These are phyloP conservation scores for Trypanosoma brucei DNA, from an alignment of 208 protist genomes.

Conservation along the genomic window DNA sequence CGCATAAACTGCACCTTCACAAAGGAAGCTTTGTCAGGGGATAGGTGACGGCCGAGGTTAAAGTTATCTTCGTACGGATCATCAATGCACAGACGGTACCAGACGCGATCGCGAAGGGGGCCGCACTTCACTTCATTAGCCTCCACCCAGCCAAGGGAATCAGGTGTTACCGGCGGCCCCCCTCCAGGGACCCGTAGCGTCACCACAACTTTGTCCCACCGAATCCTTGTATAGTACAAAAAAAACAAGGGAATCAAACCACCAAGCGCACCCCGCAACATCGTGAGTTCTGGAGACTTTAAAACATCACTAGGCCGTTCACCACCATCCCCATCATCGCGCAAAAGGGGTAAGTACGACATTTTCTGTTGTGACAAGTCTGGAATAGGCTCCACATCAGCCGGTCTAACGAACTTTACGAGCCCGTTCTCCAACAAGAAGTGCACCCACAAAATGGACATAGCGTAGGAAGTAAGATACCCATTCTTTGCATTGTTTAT, in stretches of 20 bases:
- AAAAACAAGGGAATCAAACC: conserved; percentile 16
- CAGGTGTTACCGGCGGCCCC: not conserved
- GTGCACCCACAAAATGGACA: conserved; percentile 72
- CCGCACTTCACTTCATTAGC: conserved; percentile 21
- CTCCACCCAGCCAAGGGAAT: conserved; percentile 33
- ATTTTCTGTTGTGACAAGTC: conserved; percentile 20
- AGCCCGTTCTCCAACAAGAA: conserved; percentile 43
- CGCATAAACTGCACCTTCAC: conserved; percentile 55
- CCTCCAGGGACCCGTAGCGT: conserved; percentile 7
- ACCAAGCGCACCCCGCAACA: not conserved
- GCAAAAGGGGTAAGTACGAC: conserved; percentile 48
- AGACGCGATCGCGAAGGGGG: conserved; percentile 42
- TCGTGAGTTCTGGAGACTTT: not conserved
- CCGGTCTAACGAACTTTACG: conserved; percentile 47
- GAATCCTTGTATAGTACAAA: conserved; percentile 11
- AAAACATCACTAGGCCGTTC: not conserved
- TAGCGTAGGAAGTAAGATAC: conserved; percentile 76
- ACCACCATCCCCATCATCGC: conserved; percentile 5
- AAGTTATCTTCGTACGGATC: conserved; percentile 77
- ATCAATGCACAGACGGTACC: conserved; percentile 69
- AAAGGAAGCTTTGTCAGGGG: conserved; percentile 48
- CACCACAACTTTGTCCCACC: conserved; percentile 14
- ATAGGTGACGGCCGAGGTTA: conserved; percentile 67
- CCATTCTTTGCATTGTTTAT: conserved; percentile 73
- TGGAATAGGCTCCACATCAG: conserved; percentile 21